Evolutionary conservation across 768 basidiomycete species (phyloP).

Genomic region (Grammothele lineata): DNA sequence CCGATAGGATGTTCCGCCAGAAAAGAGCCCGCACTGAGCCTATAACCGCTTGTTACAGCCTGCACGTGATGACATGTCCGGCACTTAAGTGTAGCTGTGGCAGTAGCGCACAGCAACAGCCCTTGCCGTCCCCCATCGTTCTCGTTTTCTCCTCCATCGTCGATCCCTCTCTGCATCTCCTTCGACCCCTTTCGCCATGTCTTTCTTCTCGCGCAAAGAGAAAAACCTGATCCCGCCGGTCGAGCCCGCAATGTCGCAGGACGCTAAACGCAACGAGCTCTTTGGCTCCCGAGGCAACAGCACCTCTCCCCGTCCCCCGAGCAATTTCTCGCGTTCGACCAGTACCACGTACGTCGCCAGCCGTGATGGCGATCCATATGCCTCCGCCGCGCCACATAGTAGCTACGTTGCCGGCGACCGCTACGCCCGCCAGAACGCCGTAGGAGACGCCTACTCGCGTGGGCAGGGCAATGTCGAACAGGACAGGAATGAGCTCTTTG

Average conservation of each 20-base stretch:
- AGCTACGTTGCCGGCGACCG: slow-evolving; percentile 32
- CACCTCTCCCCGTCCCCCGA: slow-evolving; percentile 34
- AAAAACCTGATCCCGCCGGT: slow-evolving; percentile 68
- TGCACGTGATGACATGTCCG: slow-evolving; percentile 8
- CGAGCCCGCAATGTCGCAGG: slow-evolving; percentile 23
- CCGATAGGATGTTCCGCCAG: background rate
- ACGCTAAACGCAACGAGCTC: slow-evolving; percentile 23
- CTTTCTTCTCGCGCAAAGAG: slow-evolving; percentile 67
- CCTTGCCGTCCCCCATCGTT: slow-evolving; percentile 4
- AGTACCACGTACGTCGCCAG: slow-evolving; percentile 65
- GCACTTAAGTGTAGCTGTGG: slow-evolving; percentile 11
- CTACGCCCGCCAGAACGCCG: slow-evolving; percentile 47
- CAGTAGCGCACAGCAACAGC: slow-evolving; percentile 9
- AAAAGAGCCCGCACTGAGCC: no score
- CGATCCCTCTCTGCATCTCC: background rate
- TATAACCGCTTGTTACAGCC: no score
- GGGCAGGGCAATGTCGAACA: slow-evolving; percentile 54
- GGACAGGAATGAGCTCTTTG: slow-evolving; percentile 71
- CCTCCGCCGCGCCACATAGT: slow-evolving; percentile 9
- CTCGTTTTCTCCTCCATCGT: background rate
- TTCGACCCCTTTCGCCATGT: slow-evolving; percentile 39
- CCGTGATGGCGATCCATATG: slow-evolving; percentile 62
- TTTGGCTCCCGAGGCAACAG: slow-evolving; percentile 29
- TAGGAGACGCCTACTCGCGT: slow-evolving; percentile 66
- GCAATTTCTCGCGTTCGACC: slow-evolving; percentile 40